Base-by-base conservation (phyloP, 176 grass and related monocot genomes). In the Themeda triandra region DNA sequence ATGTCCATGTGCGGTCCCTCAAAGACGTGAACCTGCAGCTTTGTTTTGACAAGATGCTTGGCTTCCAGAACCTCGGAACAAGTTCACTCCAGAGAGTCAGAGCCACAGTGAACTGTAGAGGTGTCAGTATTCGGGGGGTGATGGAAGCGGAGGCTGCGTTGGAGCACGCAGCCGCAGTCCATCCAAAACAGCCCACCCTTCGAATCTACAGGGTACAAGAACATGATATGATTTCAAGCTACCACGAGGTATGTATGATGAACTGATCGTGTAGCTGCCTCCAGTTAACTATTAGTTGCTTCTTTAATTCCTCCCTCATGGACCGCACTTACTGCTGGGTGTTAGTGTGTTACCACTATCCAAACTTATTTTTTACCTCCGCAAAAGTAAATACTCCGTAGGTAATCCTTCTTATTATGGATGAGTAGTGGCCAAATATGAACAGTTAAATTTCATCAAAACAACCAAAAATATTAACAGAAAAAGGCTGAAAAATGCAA, bases 21-120 rank as follows among this genome's bases (percentile, higher is more conserved):
- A 27, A 30, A 28, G 24, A 78, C 5, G 14, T 8, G 1, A 12
- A 13, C 0, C 18, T 9, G 51, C 51, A 54, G 0, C 56, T 44
- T 78, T 0, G 76, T 29, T 63, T 78, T 63, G n/a, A 42, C 33
- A 60, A 15, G 36, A 3, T 78, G 8, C 35, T 70, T 29, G 15
- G 59, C n/a, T 65, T 65, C 2, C 7, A 23, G 0, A 65, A 13
- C 36, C 76, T 39, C 0, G 69, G 69, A 42, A 71, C 2, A 71
- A 29, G 13, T 19, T 44, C 59, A 0, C 37, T 79, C 14, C 3
- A 12, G 9, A 13, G 1, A 13, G 59, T 79, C 25, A 21, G 0
- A 2, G n/a, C 0, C 0, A 0, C 0, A 0, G 3, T 44, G 4
- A 2, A 29, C n/a, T 27, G 69, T 28, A 1, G 0, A 27, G 8